Percentiles rank a stretch among this genome's conserved stretches.
Evolutionary conservation across 805 yeast species (phyloP).

Genomic region (Schwanniomyces vanrijiae): DNA sequence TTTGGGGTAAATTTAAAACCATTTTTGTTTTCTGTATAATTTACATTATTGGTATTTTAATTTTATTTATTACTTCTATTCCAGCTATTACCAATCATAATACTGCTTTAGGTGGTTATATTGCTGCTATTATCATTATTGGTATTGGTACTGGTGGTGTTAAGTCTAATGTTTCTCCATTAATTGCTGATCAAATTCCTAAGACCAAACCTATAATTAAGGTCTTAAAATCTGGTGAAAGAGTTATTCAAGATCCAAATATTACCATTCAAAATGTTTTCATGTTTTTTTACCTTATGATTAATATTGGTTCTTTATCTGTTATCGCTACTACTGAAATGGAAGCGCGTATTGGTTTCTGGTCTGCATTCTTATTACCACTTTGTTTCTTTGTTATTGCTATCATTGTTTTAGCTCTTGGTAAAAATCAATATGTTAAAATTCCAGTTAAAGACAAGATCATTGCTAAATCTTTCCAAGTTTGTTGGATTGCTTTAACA

Average conservation of each 20-base stretch:
- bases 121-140: conserved; percentile 55
- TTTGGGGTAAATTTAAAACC: conserved; percentile 70
- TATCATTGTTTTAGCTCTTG: conserved; percentile 50
- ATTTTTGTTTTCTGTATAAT: conserved; percentile 59
- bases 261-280: conserved; percentile 72
- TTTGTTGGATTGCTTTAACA: conserved; percentile 40
- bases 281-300: conserved; percentile 73
- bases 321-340: conserved; percentile 76
- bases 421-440: conserved; percentile 55
- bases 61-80: conserved; percentile 68
- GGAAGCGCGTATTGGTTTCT: conserved; percentile 64
- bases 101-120: conserved; percentile 64
- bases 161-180: conserved; percentile 71
- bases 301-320: conserved; percentile 73
- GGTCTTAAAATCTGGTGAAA: conserved; percentile 39
- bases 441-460: conserved; percentile 64
- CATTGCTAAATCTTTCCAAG: conserved; percentile 51
- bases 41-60: conserved; percentile 61
- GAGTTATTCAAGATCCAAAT: conserved; percentile 57
- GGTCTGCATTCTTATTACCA: conserved; percentile 76
- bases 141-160: conserved; percentile 83
- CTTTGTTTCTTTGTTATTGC: conserved; percentile 57
- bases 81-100: conserved; percentile 52
- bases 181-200: conserved; percentile 65
- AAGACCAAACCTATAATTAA: conserved; percentile 39